These are phyloP conservation scores for Yueomyces sinensis DNA, from an alignment of 805 yeast species.

Conservation along the genomic window DNA sequence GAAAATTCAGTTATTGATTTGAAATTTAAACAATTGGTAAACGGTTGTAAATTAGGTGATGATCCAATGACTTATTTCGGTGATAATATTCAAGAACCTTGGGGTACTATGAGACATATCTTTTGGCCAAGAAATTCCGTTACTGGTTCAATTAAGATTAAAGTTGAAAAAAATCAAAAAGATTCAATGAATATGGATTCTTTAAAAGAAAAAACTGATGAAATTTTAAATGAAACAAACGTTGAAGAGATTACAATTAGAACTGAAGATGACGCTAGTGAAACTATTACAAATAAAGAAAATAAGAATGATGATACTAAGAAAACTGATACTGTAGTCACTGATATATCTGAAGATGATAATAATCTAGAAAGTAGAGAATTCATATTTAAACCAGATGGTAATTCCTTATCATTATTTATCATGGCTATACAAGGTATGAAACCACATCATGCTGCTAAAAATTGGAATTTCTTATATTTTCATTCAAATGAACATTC, in stretches of 20 bases:
- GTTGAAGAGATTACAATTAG: slow-evolving; percentile 4
- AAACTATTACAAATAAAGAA: background rate
- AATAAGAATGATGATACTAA: background rate
- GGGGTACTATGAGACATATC: slow-evolving; percentile 95
- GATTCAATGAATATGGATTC: background rate
- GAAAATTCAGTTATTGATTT: slow-evolving; percentile 63
- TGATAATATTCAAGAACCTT: slow-evolving; percentile 67
- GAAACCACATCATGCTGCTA: slow-evolving; percentile 99
- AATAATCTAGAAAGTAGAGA: slow-evolving; percentile 10
- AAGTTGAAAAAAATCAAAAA: slow-evolving; percentile 6
- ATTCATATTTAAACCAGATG: slow-evolving; percentile 12
- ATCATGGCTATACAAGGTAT: slow-evolving; percentile 97
- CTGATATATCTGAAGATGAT: slow-evolving; percentile 3
- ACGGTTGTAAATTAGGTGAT: slow-evolving; percentile 81
- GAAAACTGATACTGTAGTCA: background rate
- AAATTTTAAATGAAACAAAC: slow-evolving; percentile 6
- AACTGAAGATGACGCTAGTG: slow-evolving; percentile 2
- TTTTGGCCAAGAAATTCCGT: slow-evolving; percentile 90
- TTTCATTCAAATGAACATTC: slow-evolving; percentile 67
- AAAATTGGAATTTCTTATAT: slow-evolving; percentile 87
- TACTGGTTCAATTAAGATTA: slow-evolving; percentile 46
- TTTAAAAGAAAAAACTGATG: background rate
- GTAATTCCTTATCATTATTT: slow-evolving; percentile 52
- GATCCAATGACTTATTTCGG: slow-evolving; percentile 85
- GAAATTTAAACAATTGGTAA: slow-evolving; percentile 43